Percentiles rank a stretch among this genome's conserved stretches.
Evolutionary conservation across 768 basidiomycete genomes (phyloP).

Genomic region (Pulveroboletus sp.): DNA sequence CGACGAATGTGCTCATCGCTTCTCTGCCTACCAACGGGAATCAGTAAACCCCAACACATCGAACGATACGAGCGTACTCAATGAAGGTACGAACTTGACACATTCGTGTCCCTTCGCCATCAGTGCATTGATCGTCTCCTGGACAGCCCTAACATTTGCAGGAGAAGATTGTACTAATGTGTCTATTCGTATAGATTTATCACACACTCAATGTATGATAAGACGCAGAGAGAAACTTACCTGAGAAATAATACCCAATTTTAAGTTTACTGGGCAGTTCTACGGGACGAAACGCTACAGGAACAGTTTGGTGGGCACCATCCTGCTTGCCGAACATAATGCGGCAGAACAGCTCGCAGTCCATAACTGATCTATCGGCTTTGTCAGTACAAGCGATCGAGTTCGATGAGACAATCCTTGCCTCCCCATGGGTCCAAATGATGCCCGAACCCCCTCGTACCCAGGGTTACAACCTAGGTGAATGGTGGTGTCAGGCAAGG

Average conservation of each 20-base stretch:
- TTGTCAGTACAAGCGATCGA: not conserved
- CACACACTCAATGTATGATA: slow-evolving; percentile 8
- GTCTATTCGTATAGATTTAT: slow-evolving; percentile 39
- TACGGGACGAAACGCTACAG: slow-evolving; percentile 59
- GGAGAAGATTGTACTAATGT: slow-evolving; percentile 62
- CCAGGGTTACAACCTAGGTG: slow-evolving; percentile 54
- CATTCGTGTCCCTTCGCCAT: slow-evolving; percentile 74
- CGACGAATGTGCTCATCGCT: slow-evolving; percentile 58
- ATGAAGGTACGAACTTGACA: slow-evolving; percentile 58
- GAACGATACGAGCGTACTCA: slow-evolving; percentile 38
- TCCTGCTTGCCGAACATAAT: slow-evolving; percentile 45
- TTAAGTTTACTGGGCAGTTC: slow-evolving; percentile 53
- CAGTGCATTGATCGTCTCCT: slow-evolving; percentile 66
- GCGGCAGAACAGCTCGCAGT: slow-evolving; percentile 60
- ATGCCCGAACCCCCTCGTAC: slow-evolving; percentile 59
- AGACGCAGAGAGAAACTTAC: slow-evolving; percentile 31
- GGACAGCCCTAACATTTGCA: slow-evolving; percentile 68
- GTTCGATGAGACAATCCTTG: slow-evolving; percentile 32
- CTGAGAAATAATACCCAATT: slow-evolving; percentile 71
- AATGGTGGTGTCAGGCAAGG: no score
- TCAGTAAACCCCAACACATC: not conserved
- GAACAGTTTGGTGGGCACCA: slow-evolving; percentile 37
- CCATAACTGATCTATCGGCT: slow-evolving; percentile 59
- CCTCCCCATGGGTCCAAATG: slow-evolving; percentile 67
- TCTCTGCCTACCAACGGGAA: slow-evolving; percentile 34